Base-by-base conservation (phyloP, 2,329 filamentous ascomycete species). In the Tolypocladium tropicale region DNA sequence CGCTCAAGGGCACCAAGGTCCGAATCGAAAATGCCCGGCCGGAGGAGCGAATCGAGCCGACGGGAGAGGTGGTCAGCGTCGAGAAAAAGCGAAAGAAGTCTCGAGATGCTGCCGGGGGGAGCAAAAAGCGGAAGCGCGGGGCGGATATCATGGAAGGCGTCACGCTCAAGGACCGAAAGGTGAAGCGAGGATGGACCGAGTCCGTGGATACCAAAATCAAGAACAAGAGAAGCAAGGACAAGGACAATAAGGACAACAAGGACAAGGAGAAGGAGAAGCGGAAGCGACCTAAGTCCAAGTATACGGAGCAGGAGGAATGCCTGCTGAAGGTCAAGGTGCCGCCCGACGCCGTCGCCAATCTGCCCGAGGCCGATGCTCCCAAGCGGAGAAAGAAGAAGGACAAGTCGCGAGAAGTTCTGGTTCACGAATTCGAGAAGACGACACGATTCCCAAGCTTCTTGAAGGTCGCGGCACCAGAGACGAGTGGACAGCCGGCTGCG, bases 361-460 rank as follows among this genome's bases (percentile, higher is more conserved):
- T 72, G 14, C 63, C 68, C 2, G 72, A 75, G 33, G 72, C 72
- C 3, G 71, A 76, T 9, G 68, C 69, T 23, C 69, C 73, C n/a
- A 78, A 78, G 62, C 84, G 81, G 62, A 84, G 83, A 63, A 83
- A 81, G 67, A 81, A 83, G 63, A 78, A 79, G 50, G 78, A 68
- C 55, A 67, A 65, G 54, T 59, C 63, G 14, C 70, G 76, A 16
- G 82, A 88, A 57, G 78, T 86, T 1, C 76, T 90, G 4, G 80
- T 97, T 3, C 92, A 97, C 70, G 94, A 99, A 68, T 97, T 96
- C 67, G 83, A 88, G 63, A 91, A 90, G 68, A 91, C 88, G 9
- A 84, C 83, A 39, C 93, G 90, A 64, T 87, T 90, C 60, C 89
- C 91, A 0, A 88, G 82, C 5, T 96, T 96, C 67, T 71, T 96